phyloP scores from a whole-genome alignment of 2,329 filamentous ascomycete species.

The Reticulascus tulasneorum region DNA sequence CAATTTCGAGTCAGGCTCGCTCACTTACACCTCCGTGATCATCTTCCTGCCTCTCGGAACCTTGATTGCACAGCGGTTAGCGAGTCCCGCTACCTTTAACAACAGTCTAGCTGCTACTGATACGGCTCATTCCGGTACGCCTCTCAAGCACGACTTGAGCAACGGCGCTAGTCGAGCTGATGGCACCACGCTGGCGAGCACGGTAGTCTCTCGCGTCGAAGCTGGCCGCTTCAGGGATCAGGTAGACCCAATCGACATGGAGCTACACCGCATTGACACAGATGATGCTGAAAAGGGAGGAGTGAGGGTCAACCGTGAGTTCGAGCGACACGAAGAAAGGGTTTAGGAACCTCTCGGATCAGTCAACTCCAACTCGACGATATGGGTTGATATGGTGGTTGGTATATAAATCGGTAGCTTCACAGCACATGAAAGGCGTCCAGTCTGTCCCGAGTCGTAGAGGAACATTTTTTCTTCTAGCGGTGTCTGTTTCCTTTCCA shows the following conservation, averaged over 20 bases:
- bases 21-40: slow-evolving; percentile 45
- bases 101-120: slow-evolving; percentile 10
- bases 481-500: no score
- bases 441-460: no score
- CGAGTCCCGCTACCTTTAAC: slow-evolving; percentile 18
- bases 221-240: slow-evolving; percentile 13
- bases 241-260: slow-evolving; percentile 24
- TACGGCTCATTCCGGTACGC: slow-evolving; percentile 13
- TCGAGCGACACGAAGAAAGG: slow-evolving; percentile 28
- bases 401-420: no score
- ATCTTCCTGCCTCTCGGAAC: slow-evolving; percentile 50
- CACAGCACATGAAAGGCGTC: no score
- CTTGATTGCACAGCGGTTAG: slow-evolving; percentile 45
- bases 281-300: slow-evolving; percentile 16
- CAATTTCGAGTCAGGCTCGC: slow-evolving; percentile 46
- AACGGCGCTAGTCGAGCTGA: slow-evolving; percentile 3
- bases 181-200: slow-evolving; percentile 14
- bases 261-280: slow-evolving; percentile 23
- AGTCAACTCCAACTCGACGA: no score
- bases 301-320: slow-evolving; percentile 24
- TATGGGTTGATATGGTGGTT: no score
- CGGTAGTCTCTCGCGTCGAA: slow-evolving; percentile 22
- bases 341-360: no score
- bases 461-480: no score
- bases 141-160: slow-evolving; percentile 10